Evolutionary conservation across 257 asterid species (phyloP).

Genomic region (Euphrasia confusa): DNA sequence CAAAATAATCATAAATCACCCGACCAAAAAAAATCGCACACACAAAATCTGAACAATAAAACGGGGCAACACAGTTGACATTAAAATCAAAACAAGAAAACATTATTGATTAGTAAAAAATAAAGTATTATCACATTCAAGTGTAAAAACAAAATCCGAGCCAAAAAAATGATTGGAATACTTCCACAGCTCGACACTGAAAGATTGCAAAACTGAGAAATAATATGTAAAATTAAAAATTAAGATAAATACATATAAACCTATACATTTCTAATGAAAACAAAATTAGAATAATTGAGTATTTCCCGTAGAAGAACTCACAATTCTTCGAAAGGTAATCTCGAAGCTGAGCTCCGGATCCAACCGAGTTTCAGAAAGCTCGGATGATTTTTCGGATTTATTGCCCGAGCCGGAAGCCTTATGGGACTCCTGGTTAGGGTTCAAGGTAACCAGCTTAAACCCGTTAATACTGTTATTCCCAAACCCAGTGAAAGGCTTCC

Average conservation of each 20-base stretch:
- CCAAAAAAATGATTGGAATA: constrained; percentile 1
- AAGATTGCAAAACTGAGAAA: background rate
- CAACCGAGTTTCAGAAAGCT: constrained; percentile 39
- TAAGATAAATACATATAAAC: background rate
- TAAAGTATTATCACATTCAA: background rate
- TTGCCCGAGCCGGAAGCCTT: constrained; percentile 23
- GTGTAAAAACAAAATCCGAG: background rate
- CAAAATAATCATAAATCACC: too few species aligned
- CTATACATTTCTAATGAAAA: background rate
- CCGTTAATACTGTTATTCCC: constrained; percentile 40
- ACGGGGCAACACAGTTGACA: too few species aligned
- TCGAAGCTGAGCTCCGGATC: constrained; percentile 78
- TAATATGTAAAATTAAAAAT: background rate
- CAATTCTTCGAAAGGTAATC: constrained; percentile 76
- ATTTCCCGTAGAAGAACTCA: constrained; percentile 35
- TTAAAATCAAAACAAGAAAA: too few species aligned
- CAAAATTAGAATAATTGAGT: background rate
- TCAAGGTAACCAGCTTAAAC: constrained; percentile 77
- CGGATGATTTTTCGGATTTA: constrained; percentile 32
- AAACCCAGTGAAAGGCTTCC: constrained; percentile 67
- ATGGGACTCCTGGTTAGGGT: constrained; percentile 44
- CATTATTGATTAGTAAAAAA: too few species aligned
- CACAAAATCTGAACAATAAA: too few species aligned
- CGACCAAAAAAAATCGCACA: too few species aligned
- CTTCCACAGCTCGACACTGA: background rate